Percentiles rank a stretch among this genome's conserved stretches.
These are phyloP conservation scores for Sisymbrium altissimum DNA, from an alignment of 345 rosid genomes.

Conservation along the genomic window DNA sequence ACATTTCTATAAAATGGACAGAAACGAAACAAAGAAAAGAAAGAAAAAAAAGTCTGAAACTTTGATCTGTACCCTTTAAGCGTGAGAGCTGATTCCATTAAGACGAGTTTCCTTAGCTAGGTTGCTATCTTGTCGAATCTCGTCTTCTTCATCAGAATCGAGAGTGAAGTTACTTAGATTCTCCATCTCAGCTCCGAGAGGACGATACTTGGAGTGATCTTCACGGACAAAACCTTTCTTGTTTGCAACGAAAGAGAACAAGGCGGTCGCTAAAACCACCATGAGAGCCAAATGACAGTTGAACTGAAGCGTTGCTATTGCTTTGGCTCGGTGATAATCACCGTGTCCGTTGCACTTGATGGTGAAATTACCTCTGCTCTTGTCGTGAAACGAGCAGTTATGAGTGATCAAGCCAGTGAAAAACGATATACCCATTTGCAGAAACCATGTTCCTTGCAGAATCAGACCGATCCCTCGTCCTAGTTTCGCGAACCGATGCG, in stretches of 20 bases:
- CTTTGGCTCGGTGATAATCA: slow-evolving; percentile 80
- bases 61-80: slow-evolving; percentile 36
- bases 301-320: slow-evolving; percentile 88
- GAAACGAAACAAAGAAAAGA: not conserved
- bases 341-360: slow-evolving; percentile 70
- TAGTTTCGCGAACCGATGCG: slow-evolving; percentile 37
- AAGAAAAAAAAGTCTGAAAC: slow-evolving; percentile 10
- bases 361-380: slow-evolving; percentile 74
- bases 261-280: slow-evolving; percentile 44
- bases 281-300: slow-evolving; percentile 83
- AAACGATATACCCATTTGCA: slow-evolving; percentile 86
- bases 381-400: slow-evolving; percentile 63
- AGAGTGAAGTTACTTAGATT: slow-evolving; percentile 52
- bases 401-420: slow-evolving; percentile 57
- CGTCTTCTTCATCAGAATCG: slow-evolving; percentile 69
- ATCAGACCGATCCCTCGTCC: slow-evolving; percentile 70
- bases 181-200: slow-evolving; percentile 66
- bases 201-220: slow-evolving; percentile 48
- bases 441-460: slow-evolving; percentile 84
- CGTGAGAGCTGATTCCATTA: slow-evolving; percentile 53
- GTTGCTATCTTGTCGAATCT: slow-evolving; percentile 39
- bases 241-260: slow-evolving; percentile 48
- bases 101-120: slow-evolving; percentile 37
- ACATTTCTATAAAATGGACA: slow-evolving; percentile 4
- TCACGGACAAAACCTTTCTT: slow-evolving; percentile 37